These are phyloP conservation scores for Saccharomycopsis guyanensis DNA, from an alignment of 805 yeast genomes.

Conservation along the genomic window DNA sequence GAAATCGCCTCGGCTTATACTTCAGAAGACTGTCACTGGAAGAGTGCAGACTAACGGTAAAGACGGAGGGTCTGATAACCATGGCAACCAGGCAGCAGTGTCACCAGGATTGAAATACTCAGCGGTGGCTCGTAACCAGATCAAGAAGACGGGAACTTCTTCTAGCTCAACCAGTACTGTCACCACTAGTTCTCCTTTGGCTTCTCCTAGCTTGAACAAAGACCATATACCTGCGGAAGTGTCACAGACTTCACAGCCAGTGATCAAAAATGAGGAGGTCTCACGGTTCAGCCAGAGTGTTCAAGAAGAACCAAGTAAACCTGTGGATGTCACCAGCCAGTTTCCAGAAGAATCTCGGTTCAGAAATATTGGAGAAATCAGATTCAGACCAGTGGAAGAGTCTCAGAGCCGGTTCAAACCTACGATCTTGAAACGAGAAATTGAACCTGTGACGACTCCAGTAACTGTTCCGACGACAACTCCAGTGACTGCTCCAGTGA, in stretches of 20 bases:
- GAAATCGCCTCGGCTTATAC: conserved; percentile 2
- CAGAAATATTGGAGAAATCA: not conserved
- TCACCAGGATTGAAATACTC: conserved; percentile 15
- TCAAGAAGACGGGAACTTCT: not conserved
- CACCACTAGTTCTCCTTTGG: no score
- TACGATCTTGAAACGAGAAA: conserved; percentile 8
- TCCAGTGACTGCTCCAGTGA: no score
- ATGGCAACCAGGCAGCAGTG: not conserved
- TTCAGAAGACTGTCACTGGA: conserved; percentile 1
- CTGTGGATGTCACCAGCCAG: not conserved
- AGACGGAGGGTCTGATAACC: not conserved
- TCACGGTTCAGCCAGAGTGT: not conserved
- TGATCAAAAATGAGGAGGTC: not conserved
- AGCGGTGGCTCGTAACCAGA: conserved; percentile 7
- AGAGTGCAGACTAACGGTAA: not conserved
- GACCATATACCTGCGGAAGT: not conserved
- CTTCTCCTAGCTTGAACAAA: no score
- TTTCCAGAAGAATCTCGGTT: not conserved
- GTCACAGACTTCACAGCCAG: not conserved
- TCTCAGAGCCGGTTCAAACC: conserved; percentile 9
- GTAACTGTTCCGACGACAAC: no score
- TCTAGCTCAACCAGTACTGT: not conserved
- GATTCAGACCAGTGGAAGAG: not conserved
- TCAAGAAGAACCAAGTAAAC: not conserved
- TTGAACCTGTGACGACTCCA: no score